Conservation (phyloP, 2,329 filamentous ascomycete genomes). For the Sordariomycetes sp. region DNA sequence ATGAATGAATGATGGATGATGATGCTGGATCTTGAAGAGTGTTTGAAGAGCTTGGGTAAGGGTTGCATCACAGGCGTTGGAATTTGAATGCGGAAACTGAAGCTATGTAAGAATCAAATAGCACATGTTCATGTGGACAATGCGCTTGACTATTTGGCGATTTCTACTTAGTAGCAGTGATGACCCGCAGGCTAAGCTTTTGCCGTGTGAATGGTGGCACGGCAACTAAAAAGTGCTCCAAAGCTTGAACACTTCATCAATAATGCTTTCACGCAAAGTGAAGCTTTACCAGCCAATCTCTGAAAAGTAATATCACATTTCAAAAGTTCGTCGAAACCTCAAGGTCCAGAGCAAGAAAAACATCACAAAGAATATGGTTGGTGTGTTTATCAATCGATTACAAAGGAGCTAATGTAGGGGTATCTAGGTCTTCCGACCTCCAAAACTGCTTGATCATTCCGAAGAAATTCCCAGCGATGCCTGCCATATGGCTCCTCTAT, state of each 20-base stretch:
- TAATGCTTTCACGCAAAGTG: too few species aligned
- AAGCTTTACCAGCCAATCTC: too few species aligned
- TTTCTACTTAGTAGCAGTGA: too few species aligned
- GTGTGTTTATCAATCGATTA: too few species aligned
- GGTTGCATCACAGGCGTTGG: background rate
- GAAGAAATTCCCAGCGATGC: background rate
- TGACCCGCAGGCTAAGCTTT: too few species aligned
- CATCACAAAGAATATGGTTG: background rate
- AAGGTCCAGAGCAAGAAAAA: background rate
- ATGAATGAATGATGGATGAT: conserved; percentile 7
- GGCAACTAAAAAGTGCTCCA: too few species aligned
- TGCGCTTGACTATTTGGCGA: too few species aligned
- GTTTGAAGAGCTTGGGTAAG: background rate
- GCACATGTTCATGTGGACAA: too few species aligned
- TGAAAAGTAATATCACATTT: too few species aligned
- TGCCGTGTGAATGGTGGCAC: too few species aligned
- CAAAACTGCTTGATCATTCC: background rate
- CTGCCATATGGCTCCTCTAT: background rate
- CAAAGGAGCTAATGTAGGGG: conserved; percentile 3
- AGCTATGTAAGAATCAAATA: background rate
- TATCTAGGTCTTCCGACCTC: background rate
- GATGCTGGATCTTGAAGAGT: background rate
- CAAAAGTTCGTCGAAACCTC: background rate
- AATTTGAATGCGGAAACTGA: background rate
- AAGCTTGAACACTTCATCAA: too few species aligned